Conservation (phyloP, 2,329 filamentous ascomycete genomes). For the Colletotrichum sp. region DNA sequence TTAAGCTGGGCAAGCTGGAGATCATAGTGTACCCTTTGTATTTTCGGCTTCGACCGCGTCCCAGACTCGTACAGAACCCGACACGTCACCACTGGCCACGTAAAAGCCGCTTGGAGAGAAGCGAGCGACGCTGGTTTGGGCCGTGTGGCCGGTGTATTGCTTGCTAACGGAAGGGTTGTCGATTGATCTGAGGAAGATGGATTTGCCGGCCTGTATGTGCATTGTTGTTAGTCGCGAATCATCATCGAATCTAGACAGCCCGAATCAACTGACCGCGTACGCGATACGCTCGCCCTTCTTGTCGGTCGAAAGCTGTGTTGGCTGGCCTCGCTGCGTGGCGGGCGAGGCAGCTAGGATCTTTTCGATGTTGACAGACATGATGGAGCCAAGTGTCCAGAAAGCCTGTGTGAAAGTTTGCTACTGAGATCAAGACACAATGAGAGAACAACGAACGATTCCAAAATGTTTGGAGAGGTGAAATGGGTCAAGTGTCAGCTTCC, state of each 20-base stretch:
- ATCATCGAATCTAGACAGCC: background rate
- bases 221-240: background rate
- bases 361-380: slow-evolving; percentile 61
- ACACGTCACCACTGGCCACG: slow-evolving; percentile 87
- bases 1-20: background rate
- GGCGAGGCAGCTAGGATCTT: slow-evolving; percentile 87
- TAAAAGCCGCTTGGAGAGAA: slow-evolving; percentile 97
- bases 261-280: slow-evolving; percentile 74
- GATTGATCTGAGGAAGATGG: slow-evolving; percentile 93
- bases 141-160: slow-evolving; percentile 92
- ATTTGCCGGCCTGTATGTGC: slow-evolving; percentile 80
- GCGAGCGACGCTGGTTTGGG: slow-evolving; percentile 87
- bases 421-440: background rate
- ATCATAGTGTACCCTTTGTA: slow-evolving; percentile 67
- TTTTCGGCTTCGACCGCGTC: slow-evolving; percentile 84
- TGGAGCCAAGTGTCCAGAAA: background rate
- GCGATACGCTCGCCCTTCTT: slow-evolving; percentile 89
- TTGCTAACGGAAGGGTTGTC: slow-evolving; percentile 84
- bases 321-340: slow-evolving; percentile 74
- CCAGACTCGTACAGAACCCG: slow-evolving; percentile 89
- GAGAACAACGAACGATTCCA: background rate
- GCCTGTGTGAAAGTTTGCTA: background rate
- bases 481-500: background rate
- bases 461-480: background rate
- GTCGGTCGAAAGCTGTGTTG: slow-evolving; percentile 88